phyloP scores from a whole-genome alignment of 257 asterid genomes.

The Solanum rostratum region DNA sequence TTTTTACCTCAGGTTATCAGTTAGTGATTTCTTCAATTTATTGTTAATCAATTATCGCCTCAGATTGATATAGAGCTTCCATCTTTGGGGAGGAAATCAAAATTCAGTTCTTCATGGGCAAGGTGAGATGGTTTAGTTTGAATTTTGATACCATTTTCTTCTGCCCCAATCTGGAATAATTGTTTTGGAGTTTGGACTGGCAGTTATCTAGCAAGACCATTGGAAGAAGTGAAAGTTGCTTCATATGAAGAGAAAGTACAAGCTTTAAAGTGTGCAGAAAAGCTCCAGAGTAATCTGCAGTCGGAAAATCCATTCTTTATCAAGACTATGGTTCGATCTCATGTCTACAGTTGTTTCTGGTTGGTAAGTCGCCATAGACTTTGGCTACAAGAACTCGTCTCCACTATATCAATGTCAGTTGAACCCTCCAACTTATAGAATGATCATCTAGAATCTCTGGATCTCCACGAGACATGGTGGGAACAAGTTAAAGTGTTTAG shows the following conservation, averaged over 20 bases:
- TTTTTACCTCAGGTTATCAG: background rate
- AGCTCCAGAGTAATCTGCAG: slow-evolving; percentile 47
- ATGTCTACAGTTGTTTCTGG: slow-evolving; percentile 96
- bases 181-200: background rate
- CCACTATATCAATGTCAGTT: background rate
- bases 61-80: slow-evolving; percentile 50
- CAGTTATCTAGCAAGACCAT: slow-evolving; percentile 79
- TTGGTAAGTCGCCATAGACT: slow-evolving; percentile 43
- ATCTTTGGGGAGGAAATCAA: slow-evolving; percentile 38
- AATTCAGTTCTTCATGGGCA: slow-evolving; percentile 52
- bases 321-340: slow-evolving; percentile 84
- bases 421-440: background rate
- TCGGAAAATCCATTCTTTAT: slow-evolving; percentile 54
- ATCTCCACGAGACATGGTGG: background rate
- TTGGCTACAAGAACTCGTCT: background rate
- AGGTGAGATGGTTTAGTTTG: slow-evolving; percentile 23
- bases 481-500: background rate
- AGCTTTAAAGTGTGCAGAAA: slow-evolving; percentile 56
- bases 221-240: slow-evolving; percentile 65
- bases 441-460: background rate
- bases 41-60: background rate
- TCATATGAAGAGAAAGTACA: slow-evolving; percentile 44
- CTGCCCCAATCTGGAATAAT: background rate
- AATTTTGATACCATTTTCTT: background rate
- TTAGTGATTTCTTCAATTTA: background rate